Conservation (phyloP, 306 rosid species). For the Arachis hypogaea region DNA sequence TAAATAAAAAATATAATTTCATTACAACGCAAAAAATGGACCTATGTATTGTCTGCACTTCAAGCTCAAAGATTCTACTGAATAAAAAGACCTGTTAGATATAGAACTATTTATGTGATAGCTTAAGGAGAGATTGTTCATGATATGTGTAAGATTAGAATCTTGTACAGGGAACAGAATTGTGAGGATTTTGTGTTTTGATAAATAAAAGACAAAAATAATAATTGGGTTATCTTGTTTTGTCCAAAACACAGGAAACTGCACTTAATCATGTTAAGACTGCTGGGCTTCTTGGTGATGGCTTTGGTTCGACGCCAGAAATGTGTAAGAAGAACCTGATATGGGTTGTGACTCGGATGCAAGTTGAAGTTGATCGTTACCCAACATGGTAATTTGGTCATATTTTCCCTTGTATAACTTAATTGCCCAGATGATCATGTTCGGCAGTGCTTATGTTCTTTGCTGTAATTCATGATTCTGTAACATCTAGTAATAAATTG, state of each 20-base stretch:
- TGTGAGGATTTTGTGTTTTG: neutral
- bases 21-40: no score
- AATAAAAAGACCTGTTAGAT: no score
- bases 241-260: conserved; percentile 68
- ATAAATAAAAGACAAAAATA: neutral
- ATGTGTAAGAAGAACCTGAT: conserved; percentile 91
- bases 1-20: no score
- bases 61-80: no score
- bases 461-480: neutral
- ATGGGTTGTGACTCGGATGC: conserved; percentile 95
- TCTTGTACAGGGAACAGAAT: neutral
- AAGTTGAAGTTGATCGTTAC: conserved; percentile 87
- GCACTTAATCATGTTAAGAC: conserved; percentile 96
- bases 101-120: no score
- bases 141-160: neutral
- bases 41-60: no score
- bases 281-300: conserved; percentile 95
- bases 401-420: conserved; percentile 5
- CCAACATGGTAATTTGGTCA: conserved; percentile 79
- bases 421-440: neutral
- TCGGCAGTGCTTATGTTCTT: conserved; percentile 1
- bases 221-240: conserved; percentile 1
- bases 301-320: conserved; percentile 96
- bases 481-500: neutral
- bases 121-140: neutral